Evolutionary conservation across 139 green algal species (phyloP), one percentile per base, ranked within the genome.

Genomic region (Diplosphaera chodatii): DNA sequence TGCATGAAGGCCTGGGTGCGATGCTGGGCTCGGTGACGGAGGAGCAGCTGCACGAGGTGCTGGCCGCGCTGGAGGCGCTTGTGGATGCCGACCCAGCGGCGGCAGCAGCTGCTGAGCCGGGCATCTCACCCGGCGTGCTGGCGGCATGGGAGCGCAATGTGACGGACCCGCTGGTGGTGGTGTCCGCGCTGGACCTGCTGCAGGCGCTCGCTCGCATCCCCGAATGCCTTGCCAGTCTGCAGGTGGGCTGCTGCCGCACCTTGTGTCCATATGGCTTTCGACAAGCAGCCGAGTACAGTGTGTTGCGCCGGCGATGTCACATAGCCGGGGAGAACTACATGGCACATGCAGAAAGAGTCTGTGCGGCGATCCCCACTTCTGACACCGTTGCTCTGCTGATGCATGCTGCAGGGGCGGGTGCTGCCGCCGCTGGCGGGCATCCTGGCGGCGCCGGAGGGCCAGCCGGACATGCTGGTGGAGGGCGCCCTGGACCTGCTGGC

Each of bases 41-140:
- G 67, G 88, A 92, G 28, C 72, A 73, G 1, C 76, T 92, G 66
- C 87, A 96, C 66, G 64, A 96, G 55, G 87, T 90, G 63, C 76
- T 96, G 72, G 91, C 94, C 74, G 85, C 80, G 28, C 68, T 94
- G 25, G 66, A 72, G 0, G 72, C 68, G 23, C 75, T 89, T 33
- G 63, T 90, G 3, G 64, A 74, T 27, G 78, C 64, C 1, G 74
- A 81, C 40, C 22, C 66, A 0, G 66, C 62, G 55, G 73, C 29
- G 37, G 77, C 48, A 1, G 74, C 75, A 25, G 20, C 32, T 18
- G 86, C 77, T 75, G 82, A 83, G 69, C 68, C 69, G 1, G 56
- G 68, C 28, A 55, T 93, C 29, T 70, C 72, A 5, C 77, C 81
- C 13, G 56, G 71, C 10, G 59, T 81, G 62, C 74, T 93, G 29